Evolutionary conservation across 2,329 filamentous ascomycete species (phyloP), one percentile per base, ranked within the genome.

Genomic region (Aureobasidium sp.): DNA sequence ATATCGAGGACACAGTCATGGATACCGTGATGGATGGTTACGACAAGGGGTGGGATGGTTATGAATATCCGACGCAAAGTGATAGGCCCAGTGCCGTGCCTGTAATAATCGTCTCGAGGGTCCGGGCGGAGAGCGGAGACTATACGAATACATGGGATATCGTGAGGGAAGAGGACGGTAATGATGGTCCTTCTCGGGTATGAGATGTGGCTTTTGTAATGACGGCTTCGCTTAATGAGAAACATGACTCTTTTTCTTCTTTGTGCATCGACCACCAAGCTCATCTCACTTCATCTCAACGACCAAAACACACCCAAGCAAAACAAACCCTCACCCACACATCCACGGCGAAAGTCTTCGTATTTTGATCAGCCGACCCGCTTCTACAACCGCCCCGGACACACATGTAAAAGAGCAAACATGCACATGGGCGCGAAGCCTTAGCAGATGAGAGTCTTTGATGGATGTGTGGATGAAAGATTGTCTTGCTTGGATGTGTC

Each of bases 1-100:
- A 60, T 34, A 51, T 60, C 25, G 57, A 49, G 25, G 57, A 60
- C 20, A 60, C 45, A 1, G n/a, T 51, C 7, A 60, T 60, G 45
- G 44, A 59, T 22, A 59, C 42, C 5, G 44, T 59, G 20, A 59
- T 48, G 31, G 56, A 59, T 22, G 56, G 25, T 2, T 34, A 42
- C 8, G 57, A 60, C 14, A 45, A 60, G 22, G 22, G 14, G 27
- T 47, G 42, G 55, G 17, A 47, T 27, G 25, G 36, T 7, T 27
- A 37, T 8, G 42, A 47, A 15, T 20, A 14, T 27, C 29, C 34
- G 22, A 20, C 29, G 15, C 25, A 3, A 5, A n/a, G 8, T 15
- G 39, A 8, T 4, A 25, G 42, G 9, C 17, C 34, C 12, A 34
- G 45, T 27, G 3, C 31, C 12, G 45, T 51, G 9, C 45, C 57